These are phyloP conservation scores for Quercus variabilis DNA, from an alignment of 306 rosid genomes.

Conservation along the genomic window DNA sequence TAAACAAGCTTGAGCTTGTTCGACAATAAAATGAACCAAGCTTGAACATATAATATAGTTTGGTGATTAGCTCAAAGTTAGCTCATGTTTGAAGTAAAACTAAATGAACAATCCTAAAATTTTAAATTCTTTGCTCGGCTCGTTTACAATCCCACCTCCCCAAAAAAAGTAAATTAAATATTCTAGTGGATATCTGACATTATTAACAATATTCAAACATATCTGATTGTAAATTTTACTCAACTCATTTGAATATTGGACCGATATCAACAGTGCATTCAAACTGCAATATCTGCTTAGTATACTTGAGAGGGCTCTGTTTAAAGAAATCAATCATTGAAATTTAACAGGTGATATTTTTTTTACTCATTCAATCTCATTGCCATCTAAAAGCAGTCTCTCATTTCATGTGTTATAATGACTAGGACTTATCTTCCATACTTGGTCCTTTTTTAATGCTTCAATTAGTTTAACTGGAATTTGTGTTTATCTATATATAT, in stretches of 20 bases:
- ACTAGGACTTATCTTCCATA: neutral
- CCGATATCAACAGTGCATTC: neutral
- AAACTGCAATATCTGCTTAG: neutral
- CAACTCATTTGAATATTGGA: neutral
- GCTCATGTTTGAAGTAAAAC: too few species aligned
- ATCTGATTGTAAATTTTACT: neutral
- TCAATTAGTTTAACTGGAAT: too few species aligned
- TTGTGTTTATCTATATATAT: too few species aligned
- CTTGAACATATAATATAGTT: too few species aligned
- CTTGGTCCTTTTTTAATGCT: too few species aligned
- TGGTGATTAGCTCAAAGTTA: too few species aligned
- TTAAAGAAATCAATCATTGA: neutral
- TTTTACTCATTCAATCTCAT: neutral
- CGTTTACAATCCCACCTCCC: too few species aligned
- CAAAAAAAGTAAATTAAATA: neutral
- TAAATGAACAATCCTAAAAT: neutral
- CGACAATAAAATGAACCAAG: too few species aligned
- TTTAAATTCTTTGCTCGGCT: neutral
- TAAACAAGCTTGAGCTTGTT: too few species aligned
- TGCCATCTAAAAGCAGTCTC: neutral
- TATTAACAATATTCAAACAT: neutral
- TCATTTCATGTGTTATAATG: neutral
- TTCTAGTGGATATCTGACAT: neutral
- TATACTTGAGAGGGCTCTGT: neutral
- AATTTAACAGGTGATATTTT: neutral